Conservation (phyloP, 208 protist genomes). For the Crithidia sp. region DNA sequence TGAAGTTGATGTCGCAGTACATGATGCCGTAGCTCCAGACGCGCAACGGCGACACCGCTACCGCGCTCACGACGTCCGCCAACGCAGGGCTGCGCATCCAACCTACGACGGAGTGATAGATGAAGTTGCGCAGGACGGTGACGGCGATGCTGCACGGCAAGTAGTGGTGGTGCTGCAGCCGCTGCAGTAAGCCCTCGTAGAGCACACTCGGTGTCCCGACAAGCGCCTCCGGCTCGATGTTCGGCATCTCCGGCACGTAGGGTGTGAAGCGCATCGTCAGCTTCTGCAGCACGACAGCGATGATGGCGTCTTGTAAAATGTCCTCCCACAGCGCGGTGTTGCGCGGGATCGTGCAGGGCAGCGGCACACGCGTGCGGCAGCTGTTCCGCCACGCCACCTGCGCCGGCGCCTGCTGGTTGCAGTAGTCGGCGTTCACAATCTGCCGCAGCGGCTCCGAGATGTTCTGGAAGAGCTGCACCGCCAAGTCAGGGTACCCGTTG, state of each 20-base stretch:
- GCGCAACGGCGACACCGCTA: conserved; percentile 59
- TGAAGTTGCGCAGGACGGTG: conserved; percentile 49
- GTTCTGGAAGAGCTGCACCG: conserved; percentile 81
- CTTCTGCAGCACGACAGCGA: conserved; percentile 48
- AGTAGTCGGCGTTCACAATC: conserved; percentile 71
- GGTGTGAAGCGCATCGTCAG: conserved; percentile 62
- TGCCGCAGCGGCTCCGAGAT: conserved; percentile 73
- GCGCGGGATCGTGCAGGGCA: conserved; percentile 33
- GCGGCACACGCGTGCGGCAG: conserved; percentile 52
- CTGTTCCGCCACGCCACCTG: conserved; percentile 51
- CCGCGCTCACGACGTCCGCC: conserved; percentile 41
- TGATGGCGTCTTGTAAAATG: conserved; percentile 69
- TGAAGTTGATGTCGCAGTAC: conserved; percentile 69
- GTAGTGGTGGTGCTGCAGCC: conserved; percentile 38
- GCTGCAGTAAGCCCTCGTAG: conserved; percentile 22
- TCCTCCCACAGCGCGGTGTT: conserved; percentile 60
- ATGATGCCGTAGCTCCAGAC: conserved; percentile 67
- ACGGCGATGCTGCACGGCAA: conserved; percentile 40
- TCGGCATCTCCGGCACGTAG: conserved; percentile 27
- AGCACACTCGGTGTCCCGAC: conserved; percentile 22
- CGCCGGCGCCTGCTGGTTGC: conserved; percentile 42
- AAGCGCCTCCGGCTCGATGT: conserved; percentile 28
- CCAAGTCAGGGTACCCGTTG: conserved; percentile 73
- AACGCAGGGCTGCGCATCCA: conserved; percentile 35
- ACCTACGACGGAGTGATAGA: conserved; percentile 64